Conservation (phyloP, 495 filamentous ascomycete genomes). For the Penicillium waksmanii region DNA sequence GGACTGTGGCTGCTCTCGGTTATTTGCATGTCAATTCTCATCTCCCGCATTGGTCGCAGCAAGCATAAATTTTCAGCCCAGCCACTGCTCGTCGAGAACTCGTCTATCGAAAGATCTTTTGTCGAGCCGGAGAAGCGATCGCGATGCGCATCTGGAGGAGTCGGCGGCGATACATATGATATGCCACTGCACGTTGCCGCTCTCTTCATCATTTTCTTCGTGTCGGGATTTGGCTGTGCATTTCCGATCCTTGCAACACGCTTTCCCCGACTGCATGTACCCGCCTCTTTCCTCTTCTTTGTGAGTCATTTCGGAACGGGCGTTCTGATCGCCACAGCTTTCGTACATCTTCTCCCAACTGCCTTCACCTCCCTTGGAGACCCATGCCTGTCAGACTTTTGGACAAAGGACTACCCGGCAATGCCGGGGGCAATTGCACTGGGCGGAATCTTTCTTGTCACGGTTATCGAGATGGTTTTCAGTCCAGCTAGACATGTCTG, state of each 20-base stretch:
- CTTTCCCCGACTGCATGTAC: constrained; percentile 40
- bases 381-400: constrained; percentile 69
- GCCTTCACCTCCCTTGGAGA: constrained; percentile 74
- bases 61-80: constrained; percentile 15
- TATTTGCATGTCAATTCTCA: constrained; percentile 27
- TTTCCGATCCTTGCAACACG: constrained; percentile 46
- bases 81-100: background rate
- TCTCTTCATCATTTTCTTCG: constrained; percentile 65
- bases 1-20: constrained; percentile 35
- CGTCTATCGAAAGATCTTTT: constrained; percentile 4
- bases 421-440: constrained; percentile 73
- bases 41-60: constrained; percentile 24
- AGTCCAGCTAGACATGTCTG: constrained; percentile 37
- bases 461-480: constrained; percentile 72
- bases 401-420: constrained; percentile 67
- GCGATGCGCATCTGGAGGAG: constrained; percentile 32
- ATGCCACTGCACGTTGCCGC: constrained; percentile 67
- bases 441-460: constrained; percentile 67
- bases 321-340: constrained; percentile 82
- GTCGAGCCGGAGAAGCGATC: constrained; percentile 21
- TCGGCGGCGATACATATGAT: constrained; percentile 48
- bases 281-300: constrained; percentile 58
- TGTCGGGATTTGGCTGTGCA: constrained; percentile 58
- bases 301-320: constrained; percentile 81
- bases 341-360: constrained; percentile 77